Evolutionary conservation across 202 grass and related monocot genomes (phyloP), one percentile per base, ranked within the genome.

Genomic region (Panicum hallii): DNA sequence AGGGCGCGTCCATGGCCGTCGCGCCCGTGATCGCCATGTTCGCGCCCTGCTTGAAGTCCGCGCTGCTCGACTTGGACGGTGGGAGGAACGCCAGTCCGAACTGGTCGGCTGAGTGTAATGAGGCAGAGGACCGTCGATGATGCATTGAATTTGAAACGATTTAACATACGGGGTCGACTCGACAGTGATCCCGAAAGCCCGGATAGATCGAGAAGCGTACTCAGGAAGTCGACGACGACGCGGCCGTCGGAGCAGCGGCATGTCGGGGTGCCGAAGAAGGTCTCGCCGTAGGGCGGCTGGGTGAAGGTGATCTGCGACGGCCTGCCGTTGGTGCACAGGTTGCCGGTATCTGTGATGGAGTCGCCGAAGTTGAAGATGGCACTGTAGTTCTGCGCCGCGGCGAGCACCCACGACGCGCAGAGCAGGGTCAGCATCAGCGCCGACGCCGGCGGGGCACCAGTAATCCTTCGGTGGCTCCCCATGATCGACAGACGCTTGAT

Each of bases 21-120:
- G 89, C 93, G 49, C 91, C 96, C 5, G 90, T 95, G 76, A 92
- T 95, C 48, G 96, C 96, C 89, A 95, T 95, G 85, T 98, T 98
- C 5, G 96, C 96, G 16, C 96, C 96, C 56, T 89, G 82, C 57
- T 26, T 79, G 90, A 94, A 99, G 91, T 93, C 66, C 5, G 87
- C 86, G 36, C 45, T 89, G 3, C 53, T 74, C 52, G 89, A 89
- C 86, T 93, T 94, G 15, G 90, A 95, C 7, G 93, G 93, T 2
- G 83, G 86, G 10, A 95, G 86, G 80, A 99, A 78, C 20, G 96
- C 93, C 11, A 99, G 84, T 4, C 91, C 87, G 53, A 91, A 87
- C 79, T 82, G 88, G 85, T 1, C 40, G 26, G 81, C 94, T 97
- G 77, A 48, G 3, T 58, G 6, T 7, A 9, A 34, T 34, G 34